Conservation (phyloP, 768 basidiomycete genomes). For the Flagelloscypha sp. region DNA sequence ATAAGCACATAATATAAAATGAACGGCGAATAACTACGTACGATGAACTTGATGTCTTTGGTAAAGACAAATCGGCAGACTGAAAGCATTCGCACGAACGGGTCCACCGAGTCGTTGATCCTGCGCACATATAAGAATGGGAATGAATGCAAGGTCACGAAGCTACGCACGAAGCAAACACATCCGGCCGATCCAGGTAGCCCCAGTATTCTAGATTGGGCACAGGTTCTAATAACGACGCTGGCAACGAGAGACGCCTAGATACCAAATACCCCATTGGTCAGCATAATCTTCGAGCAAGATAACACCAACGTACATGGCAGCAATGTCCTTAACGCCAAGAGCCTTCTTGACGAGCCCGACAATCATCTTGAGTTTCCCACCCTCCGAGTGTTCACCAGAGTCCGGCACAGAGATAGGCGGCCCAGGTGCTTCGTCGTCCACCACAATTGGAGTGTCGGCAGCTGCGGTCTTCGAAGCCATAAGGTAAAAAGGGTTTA, state of each 20-base stretch:
- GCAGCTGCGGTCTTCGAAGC: conserved; percentile 2
- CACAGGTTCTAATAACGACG: conserved; percentile 86
- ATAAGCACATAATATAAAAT: too few species aligned
- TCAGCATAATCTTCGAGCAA: too few species aligned
- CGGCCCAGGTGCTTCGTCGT: conserved; percentile 46
- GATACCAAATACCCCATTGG: too few species aligned
- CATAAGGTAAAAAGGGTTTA: too few species aligned
- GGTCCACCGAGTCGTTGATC: conserved; percentile 86
- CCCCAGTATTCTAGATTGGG: conserved; percentile 98
- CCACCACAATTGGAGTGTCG: conserved; percentile 17
- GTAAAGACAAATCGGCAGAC: conserved; percentile 82
- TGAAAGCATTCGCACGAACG: conserved; percentile 94
- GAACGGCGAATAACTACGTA: conserved; percentile 31
- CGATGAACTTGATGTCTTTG: conserved; percentile 90
- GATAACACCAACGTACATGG: conserved; percentile 61
- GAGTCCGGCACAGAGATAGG: conserved; percentile 64
- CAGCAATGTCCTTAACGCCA: conserved; percentile 91
- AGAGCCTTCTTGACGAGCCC: conserved; percentile 85
- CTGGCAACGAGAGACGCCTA: conserved; percentile 89
- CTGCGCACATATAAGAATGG: conserved; percentile 30
- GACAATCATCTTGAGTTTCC: conserved; percentile 90
- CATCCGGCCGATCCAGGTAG: conserved; percentile 84
- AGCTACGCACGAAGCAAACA: conserved; percentile 76
- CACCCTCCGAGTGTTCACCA: conserved; percentile 72
- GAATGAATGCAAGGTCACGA: background rate